Base-by-base conservation (phyloP, 345 rosid genomes). In the Citrus maxima region DNA sequence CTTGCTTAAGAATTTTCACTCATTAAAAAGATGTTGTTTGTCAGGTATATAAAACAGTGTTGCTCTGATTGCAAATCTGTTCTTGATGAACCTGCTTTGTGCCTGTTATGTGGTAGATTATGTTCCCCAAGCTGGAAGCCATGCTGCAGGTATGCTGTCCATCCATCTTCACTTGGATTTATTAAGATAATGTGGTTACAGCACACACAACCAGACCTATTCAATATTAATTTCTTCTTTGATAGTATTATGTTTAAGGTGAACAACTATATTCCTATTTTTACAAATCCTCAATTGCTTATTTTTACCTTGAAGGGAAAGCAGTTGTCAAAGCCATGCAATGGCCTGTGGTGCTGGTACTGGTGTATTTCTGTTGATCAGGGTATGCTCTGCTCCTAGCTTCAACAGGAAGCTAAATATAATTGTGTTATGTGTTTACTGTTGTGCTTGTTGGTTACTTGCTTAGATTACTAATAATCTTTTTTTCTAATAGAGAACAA, bases 21-120 rank as follows among this genome's bases (percentile, higher is more conserved):
- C 72, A 73, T 42, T 81, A 34, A 74, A 49, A 73, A 61, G 66
- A 64, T 58, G 25, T 63, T 13, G 4, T 81, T 73, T 30, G 61
- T 82, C 84, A 96, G 99, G 92, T 93, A 85, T 76, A 88, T 96
- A 74, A 96, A 93, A 81, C 92, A 86, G 62, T 78, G 73, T 75
- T 96, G 98, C 79, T 84, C 81, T 49, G 83, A 85, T 79, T 96
- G 99, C 89, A 81, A 82, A 62, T 75, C 75, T 76, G 76, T 77
- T 28, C 63, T 90, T 24, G 88, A 80, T 4, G 98, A 93, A 58
- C 98, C 98, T 59, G 92, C 95, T 16, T 81, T 96, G 64, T 96
- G 99, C 85, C 85, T 96, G 34, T 83, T 96, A 22, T 94, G 99
- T 85, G 98, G 99, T 79, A 94, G 88, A 88, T 77, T 94, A 81